Conservation (phyloP, 1,284 basidiomycete species). For the Fomitopsis betulina region DNA sequence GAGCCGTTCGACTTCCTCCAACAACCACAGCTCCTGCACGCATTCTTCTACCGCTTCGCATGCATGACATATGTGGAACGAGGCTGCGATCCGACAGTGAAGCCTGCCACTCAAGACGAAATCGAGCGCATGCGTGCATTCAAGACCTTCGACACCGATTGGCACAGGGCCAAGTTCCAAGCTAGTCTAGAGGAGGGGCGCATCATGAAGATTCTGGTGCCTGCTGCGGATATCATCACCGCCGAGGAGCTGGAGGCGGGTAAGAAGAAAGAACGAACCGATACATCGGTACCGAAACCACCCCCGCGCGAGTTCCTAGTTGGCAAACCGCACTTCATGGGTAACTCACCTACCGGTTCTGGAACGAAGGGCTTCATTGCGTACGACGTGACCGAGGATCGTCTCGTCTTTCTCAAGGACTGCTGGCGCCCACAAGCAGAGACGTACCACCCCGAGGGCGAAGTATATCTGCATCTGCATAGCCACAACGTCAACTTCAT, state of each 20-base stretch:
- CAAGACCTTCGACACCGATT: too few relatives aligned
- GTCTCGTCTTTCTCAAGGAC: not conserved
- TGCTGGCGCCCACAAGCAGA: not conserved
- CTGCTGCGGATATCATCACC: not conserved
- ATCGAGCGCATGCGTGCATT: not conserved
- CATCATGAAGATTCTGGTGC: not conserved
- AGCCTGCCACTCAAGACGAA: not conserved
- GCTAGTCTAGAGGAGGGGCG: not conserved
- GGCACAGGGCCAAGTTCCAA: too few relatives aligned
- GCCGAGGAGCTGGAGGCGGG: not conserved
- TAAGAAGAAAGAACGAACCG: not conserved
- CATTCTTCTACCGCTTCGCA: slow-evolving; percentile 13
- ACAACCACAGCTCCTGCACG: slow-evolving; percentile 3
- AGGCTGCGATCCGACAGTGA: slow-evolving; percentile 12
- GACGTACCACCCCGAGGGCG: not conserved
- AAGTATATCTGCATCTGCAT: not conserved
- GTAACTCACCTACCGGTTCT: not conserved
- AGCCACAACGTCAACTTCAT: not conserved
- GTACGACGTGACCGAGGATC: not conserved
- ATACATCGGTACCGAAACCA: not conserved
- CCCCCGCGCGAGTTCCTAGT: not conserved
- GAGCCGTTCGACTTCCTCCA: slow-evolving; percentile 10
- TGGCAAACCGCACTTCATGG: not conserved
- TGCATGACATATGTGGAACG: slow-evolving; percentile 1
- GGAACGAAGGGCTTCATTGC: not conserved